Evolutionary conservation across 2,329 filamentous ascomycete genomes (phyloP), one percentile per base, ranked within the genome.

Genomic region (Aspergillus hiratsukae): DNA sequence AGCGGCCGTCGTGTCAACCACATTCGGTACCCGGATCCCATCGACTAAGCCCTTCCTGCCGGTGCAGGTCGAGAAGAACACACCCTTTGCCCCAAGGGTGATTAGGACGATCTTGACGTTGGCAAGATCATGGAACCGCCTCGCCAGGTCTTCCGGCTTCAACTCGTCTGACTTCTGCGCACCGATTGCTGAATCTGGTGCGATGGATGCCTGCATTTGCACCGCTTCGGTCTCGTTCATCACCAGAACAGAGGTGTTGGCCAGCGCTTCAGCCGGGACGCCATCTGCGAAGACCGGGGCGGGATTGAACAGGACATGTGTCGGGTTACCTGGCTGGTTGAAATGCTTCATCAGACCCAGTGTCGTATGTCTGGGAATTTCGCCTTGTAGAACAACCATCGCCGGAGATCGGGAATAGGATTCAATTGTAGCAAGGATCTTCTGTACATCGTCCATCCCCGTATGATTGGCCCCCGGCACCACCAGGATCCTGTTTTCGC

Each of bases 261-360:
- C 45, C 19, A 66, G 17, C 28, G 61, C 52, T 0, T 35, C 41
- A 10, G 63, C 41, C 2, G 88, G 88, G 3, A 95, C 74, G 10
- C 74, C 68, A 52, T 86, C 80, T 1, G 90, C 89, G 4, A 87
- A 87, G 7, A 91, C 90, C 14, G 91, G 90, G 3, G 91, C 90
- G 10, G 91, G 90, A 71, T 96, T 96, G 60, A 95, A 81, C 17
- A 95, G 80, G 1, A 91, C 86, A 31, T 79, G 56, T 1, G 54
- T 52, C 1, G 55, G 52, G 2, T 58, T 49, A 3, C 3, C 28
- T 1, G n/a, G 41, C 7, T 45, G n/a, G 21, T 45, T 45, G 21
- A 45, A 45, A 23, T 45, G 41, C 10, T 23, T 23, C n/a, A 45
- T 19, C 41, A 45, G 21, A 2, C 19, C 41, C 19, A 45, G 8